A percentile compares a stretch with the other conserved stretches of the same genome.
Conservation (phyloP, 2,329 filamentous ascomycete species). For the Colletotrichum orbiculare region DNA sequence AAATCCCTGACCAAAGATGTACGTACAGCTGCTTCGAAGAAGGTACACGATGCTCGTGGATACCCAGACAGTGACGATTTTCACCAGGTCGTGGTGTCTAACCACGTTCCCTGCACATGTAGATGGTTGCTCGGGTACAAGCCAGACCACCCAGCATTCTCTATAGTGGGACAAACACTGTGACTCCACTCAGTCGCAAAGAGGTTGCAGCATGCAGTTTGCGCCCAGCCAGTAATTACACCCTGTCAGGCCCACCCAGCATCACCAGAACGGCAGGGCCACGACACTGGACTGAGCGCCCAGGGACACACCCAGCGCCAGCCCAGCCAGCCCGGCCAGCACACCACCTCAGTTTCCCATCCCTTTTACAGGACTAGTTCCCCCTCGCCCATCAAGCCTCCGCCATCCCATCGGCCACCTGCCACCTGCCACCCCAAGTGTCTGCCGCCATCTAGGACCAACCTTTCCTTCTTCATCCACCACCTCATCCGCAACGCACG, state of each 20-base stretch:
- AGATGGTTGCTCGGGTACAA: too few species aligned
- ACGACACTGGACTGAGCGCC: too few species aligned
- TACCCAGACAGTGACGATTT: slow-evolving; percentile 21
- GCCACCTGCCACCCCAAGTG: slow-evolving; percentile 9
- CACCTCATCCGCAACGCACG: slow-evolving; percentile 10
- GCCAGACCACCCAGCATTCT: background rate
- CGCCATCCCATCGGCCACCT: slow-evolving; percentile 33
- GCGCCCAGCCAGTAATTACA: slow-evolving; percentile 27
- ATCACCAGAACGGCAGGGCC: too few species aligned
- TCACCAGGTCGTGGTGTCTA: background rate
- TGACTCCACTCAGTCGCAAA: slow-evolving; percentile 14
- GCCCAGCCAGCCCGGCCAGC: background rate
- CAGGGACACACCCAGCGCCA: too few species aligned
- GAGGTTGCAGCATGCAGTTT: slow-evolving; percentile 30
- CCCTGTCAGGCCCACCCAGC: slow-evolving; percentile 24
- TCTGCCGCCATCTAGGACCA: slow-evolving; percentile 35
- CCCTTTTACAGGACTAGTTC: slow-evolving; percentile 4
- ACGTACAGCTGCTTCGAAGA: slow-evolving; percentile 6
- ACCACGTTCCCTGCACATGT: too few species aligned
- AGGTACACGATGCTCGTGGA: too few species aligned
- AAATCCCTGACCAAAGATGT: slow-evolving; percentile 26
- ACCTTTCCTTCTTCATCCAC: slow-evolving; percentile 35
- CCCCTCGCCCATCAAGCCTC: slow-evolving; percentile 19
- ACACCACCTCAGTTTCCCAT: slow-evolving; percentile 16
- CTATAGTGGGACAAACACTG: slow-evolving; percentile 31